A percentile compares a stretch with the other conserved stretches of the same genome.
phyloP scores from a whole-genome alignment of 805 yeast genomes.

The Kodamaea sagamina region DNA sequence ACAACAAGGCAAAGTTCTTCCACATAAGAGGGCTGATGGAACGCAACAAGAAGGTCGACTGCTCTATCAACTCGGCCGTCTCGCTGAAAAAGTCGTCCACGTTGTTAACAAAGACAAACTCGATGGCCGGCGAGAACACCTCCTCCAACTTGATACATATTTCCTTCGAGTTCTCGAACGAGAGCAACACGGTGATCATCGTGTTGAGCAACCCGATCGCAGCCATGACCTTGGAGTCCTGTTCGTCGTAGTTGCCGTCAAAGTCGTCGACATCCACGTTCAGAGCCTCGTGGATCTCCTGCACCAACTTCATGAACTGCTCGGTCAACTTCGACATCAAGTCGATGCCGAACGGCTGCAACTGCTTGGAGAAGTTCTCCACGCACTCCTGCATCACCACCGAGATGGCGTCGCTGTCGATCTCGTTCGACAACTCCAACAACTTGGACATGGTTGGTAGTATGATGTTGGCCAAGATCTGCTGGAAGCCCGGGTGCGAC shows the following conservation, averaged over 20 bases:
- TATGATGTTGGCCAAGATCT: constrained; percentile 65
- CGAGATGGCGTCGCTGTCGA: constrained; percentile 84
- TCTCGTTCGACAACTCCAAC: constrained; percentile 69
- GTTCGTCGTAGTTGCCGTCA: constrained; percentile 26
- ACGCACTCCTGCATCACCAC: constrained; percentile 96
- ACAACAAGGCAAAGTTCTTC: constrained; percentile 60
- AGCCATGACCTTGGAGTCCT: constrained; percentile 74
- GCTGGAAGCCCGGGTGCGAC: constrained; percentile 62
- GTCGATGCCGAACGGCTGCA: constrained; percentile 46
- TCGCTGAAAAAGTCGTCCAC: constrained; percentile 77
- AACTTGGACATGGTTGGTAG: constrained; percentile 82
- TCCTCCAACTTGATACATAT: constrained; percentile 65
- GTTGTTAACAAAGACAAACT: constrained; percentile 62
- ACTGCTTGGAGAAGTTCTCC: constrained; percentile 80
- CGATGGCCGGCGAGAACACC: constrained; percentile 67
- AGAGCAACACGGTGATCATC: constrained; percentile 73
- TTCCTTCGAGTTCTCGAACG: constrained; percentile 78
- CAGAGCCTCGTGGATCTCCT: constrained; percentile 54
- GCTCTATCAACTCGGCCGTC: constrained; percentile 67
- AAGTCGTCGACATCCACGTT: constrained; percentile 32
- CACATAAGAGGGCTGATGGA: constrained; percentile 67
- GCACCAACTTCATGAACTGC: constrained; percentile 31
- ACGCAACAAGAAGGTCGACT: constrained; percentile 41
- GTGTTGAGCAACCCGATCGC: constrained; percentile 82
- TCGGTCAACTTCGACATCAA: constrained; percentile 30